Evolutionary conservation across 2,329 filamentous ascomycete species (phyloP), one percentile per base, ranked within the genome.

Genomic region (Aspergillus ochraceus): DNA sequence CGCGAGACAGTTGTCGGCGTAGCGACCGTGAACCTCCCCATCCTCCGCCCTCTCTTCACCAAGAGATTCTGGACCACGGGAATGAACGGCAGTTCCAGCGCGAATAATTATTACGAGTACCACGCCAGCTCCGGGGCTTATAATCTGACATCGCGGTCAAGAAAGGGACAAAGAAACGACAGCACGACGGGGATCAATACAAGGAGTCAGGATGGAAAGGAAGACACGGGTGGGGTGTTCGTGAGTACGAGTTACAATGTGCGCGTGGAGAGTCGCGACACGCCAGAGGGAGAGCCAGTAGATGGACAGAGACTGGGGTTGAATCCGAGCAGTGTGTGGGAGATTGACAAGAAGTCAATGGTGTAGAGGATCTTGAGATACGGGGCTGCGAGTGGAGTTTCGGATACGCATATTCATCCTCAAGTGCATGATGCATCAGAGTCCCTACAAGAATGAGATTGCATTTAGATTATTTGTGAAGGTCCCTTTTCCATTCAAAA

Each of bases 331-430:
- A 56, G 54, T 45, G 54, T 56, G 12, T 56, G 54, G 54, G 54
- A 56, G 47, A 56, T 56, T 20, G 54, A 56, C 51, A 56, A 56
- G 36, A 56, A 56, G 54, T 50, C 46, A 20, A 56, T 56, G 4
- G 54, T 56, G 10, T 56, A 51, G 32, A 36, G 24, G 3, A 4
- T 26, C 6, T 26, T 26, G 1, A 26, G 24, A 5, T 26, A 8
- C 4, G 6, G 24, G 6, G 24, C 4, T 26, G 24, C 5, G 6
- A 6, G 24, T 26, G 6, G 4, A 26, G 24, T 26, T 26, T 26
- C 24, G 24, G 24, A 26, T 26, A 26, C 4, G 6, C 6, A 26
- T 26, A 26, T 26, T 8, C 1, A 26, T 26, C 6, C 24, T 26
- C 24, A 26, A 26, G 24, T 26, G 6, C 6, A 6, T 26, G 24